Percentiles rank a stretch among this genome's conserved stretches.
phyloP scores from a whole-genome alignment of 1,284 basidiomycete genomes.

The Ganoderma multipileum region DNA sequence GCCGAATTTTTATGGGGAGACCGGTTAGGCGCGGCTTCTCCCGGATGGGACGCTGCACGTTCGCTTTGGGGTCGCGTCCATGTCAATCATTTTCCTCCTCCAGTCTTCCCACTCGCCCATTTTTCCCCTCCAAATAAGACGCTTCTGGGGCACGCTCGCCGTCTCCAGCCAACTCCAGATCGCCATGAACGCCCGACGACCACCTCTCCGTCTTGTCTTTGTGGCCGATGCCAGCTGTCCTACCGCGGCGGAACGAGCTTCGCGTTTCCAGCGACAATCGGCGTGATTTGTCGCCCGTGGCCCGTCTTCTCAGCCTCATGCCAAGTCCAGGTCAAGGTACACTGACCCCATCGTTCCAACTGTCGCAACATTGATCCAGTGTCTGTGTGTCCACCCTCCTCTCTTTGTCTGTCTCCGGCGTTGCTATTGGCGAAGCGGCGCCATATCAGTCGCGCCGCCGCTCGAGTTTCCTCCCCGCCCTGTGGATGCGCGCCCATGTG shows the following conservation, averaged over 20 bases:
- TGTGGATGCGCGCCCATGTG: background rate
- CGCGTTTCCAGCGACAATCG: background rate
- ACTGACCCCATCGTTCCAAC: background rate
- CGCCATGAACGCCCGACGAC: background rate
- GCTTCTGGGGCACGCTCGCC: conserved; percentile 5
- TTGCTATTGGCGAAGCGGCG: background rate
- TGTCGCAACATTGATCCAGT: background rate
- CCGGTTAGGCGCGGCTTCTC: conserved; percentile 24
- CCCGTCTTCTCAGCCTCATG: background rate
- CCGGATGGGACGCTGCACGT: conserved; percentile 22
- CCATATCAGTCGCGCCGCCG: background rate
- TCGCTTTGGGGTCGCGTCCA: conserved; percentile 13
- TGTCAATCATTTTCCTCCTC: conserved; percentile 6
- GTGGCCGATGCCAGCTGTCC: background rate
- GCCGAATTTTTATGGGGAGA: conserved; percentile 31
- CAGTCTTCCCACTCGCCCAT: background rate
- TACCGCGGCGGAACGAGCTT: background rate
- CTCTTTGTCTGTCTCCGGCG: background rate
- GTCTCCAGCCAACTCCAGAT: conserved; percentile 1
- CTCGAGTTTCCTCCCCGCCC: background rate
- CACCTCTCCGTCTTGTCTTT: background rate
- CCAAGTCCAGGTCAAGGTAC: background rate
- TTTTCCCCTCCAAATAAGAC: background rate
- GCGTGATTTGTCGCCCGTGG: background rate
- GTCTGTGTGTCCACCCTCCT: background rate